These are phyloP conservation scores for Alternaria triticimaculans DNA, from an alignment of 2,329 filamentous ascomycete species.

Conservation along the genomic window DNA sequence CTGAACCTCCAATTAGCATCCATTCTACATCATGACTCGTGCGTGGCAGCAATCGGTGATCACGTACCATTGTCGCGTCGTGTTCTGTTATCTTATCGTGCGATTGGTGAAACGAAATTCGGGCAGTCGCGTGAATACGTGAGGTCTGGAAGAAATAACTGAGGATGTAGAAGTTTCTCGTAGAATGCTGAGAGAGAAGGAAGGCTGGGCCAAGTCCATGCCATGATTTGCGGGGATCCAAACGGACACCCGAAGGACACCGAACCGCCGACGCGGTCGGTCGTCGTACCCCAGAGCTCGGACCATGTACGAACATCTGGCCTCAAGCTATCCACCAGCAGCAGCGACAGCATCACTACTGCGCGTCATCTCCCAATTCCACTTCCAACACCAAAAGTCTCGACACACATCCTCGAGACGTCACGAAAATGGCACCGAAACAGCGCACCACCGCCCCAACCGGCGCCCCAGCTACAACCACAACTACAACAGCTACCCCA, in stretches of 20 bases:
- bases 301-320: conserved; percentile 28
- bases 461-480: conserved; percentile 13
- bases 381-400: not conserved
- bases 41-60: not conserved
- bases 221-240: conserved; percentile 28
- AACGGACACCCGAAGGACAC: conserved; percentile 18
- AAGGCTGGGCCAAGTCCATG: conserved; percentile 1
- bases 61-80: not conserved
- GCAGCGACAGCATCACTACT: conserved; percentile 12
- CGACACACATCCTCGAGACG: conserved; percentile 1
- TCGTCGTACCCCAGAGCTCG: conserved; percentile 12
- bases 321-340: conserved; percentile 29
- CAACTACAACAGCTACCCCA: conserved; percentile 27
- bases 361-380: not conserved
- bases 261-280: conserved; percentile 3
- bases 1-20: conserved; percentile 13
- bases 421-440: conserved; percentile 42
- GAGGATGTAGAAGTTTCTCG: not conserved
- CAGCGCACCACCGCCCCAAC: conserved; percentile 27
- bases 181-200: not conserved
- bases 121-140: not conserved
- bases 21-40: conserved; percentile 5
- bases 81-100: not conserved
- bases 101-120: no score
- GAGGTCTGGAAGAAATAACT: not conserved